Conservation (phyloP, 768 basidiomycete species). For the Cubamyces sp. region DNA sequence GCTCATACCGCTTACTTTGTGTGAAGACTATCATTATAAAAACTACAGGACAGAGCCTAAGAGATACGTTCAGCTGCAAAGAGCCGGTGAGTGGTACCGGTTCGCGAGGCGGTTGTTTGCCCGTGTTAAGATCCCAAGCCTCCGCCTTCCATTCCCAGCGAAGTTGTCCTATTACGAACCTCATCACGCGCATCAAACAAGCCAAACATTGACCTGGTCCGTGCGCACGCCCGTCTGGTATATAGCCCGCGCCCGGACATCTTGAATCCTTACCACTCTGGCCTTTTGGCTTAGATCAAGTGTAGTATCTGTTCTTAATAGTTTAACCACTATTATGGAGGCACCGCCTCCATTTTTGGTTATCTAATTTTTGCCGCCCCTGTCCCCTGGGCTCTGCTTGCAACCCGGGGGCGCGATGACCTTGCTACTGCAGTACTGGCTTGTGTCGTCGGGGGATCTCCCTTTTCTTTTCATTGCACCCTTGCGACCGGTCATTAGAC, state of each 20-base stretch:
- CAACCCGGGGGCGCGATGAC: slow-evolving; percentile 34
- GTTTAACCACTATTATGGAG: slow-evolving; percentile 27
- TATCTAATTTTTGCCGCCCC: slow-evolving; percentile 31
- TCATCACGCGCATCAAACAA: not conserved
- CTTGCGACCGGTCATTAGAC: slow-evolving; percentile 22
- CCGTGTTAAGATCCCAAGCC: slow-evolving; percentile 19
- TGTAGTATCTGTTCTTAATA: slow-evolving; percentile 79
- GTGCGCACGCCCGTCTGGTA: slow-evolving; percentile 11
- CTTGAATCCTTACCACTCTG: slow-evolving; percentile 48
- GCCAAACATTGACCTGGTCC: slow-evolving; percentile 16
- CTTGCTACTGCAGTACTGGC: slow-evolving; percentile 35
- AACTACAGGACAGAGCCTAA: too few species aligned
- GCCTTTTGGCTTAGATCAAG: slow-evolving; percentile 79
- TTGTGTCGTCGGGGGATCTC: slow-evolving; percentile 36
- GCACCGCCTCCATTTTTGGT: slow-evolving; percentile 20
- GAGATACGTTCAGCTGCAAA: too few species aligned
- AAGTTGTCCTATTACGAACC: not conserved
- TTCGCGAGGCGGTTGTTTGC: not conserved
- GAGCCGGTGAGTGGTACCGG: too few species aligned
- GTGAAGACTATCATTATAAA: too few species aligned
- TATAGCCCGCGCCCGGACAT: slow-evolving; percentile 11
- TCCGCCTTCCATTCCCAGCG: slow-evolving; percentile 10
- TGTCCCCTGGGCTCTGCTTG: slow-evolving; percentile 34
- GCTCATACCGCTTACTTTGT: too few species aligned
- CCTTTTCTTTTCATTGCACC: slow-evolving; percentile 22